Percentiles rank a stretch among this genome's conserved stretches.
Conservation (phyloP, 805 yeast genomes). For the Suhomyces kilbournensis region DNA sequence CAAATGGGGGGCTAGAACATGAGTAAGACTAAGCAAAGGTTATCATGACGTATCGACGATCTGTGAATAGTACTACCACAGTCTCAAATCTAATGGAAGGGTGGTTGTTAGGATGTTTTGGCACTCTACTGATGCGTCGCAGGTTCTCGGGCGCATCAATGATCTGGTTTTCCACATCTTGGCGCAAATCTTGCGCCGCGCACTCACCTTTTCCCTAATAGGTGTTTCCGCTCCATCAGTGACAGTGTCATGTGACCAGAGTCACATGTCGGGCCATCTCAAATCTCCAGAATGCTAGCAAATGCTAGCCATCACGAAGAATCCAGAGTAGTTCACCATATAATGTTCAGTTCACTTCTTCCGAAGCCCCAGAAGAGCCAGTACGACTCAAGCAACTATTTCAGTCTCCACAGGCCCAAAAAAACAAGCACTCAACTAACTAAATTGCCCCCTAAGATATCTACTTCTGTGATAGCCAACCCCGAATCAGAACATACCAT, state of each 20-base stretch:
- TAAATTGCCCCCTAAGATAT: neutral
- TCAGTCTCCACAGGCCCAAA: neutral
- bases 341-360: constrained; percentile 35
- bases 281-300: neutral
- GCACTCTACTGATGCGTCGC: neutral
- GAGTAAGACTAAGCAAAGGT: too few relatives aligned
- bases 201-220: neutral
- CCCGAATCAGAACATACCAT: constrained; percentile 9
- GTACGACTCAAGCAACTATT: constrained; percentile 5
- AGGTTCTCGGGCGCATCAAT: neutral
- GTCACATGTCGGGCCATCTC: neutral
- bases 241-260: neutral
- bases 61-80: too few relatives aligned
- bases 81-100: neutral
- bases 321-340: neutral
- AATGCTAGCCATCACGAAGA: too few relatives aligned
- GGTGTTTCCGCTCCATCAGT: neutral
- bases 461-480: neutral
- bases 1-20: too few relatives aligned
- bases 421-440: constrained; percentile 1
- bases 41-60: too few relatives aligned
- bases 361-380: constrained; percentile 31
- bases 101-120: neutral
- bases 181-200: neutral
- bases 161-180: neutral